Evolutionary conservation across 2,329 filamentous ascomycete species (phyloP).

Genomic region (Penicillium sp.): DNA sequence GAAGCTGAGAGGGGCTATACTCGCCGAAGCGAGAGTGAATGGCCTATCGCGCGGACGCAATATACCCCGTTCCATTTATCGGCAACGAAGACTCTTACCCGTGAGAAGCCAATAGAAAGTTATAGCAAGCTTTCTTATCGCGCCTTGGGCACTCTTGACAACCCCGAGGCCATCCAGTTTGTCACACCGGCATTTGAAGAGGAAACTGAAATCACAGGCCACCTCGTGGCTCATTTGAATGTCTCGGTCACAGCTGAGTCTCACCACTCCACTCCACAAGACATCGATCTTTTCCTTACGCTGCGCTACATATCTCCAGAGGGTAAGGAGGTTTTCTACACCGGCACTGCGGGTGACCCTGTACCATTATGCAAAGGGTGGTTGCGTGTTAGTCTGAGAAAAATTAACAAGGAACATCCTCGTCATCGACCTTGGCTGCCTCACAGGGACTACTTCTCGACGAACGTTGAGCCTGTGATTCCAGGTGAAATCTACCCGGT

Average conservation of each 20-base stretch:
- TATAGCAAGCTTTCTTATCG: conserved; percentile 43
- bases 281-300: conserved; percentile 58
- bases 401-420: conserved; percentile 26
- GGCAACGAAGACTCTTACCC: conserved; percentile 29
- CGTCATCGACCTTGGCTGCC: conserved; percentile 47
- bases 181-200: conserved; percentile 56
- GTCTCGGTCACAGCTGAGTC: conserved; percentile 53
- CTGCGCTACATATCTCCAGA: conserved; percentile 52
- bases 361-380: too few species aligned
- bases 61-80: conserved; percentile 62
- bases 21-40: conserved; percentile 60
- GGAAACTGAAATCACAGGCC: conserved; percentile 69
- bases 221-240: conserved; percentile 64
- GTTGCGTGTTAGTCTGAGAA: too few species aligned
- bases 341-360: conserved; percentile 52
- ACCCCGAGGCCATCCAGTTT: conserved; percentile 59
- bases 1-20: conserved; percentile 58
- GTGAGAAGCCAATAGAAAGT: too few species aligned
- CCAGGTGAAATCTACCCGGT: conserved; percentile 48
- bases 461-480: conserved; percentile 45
- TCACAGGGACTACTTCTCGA: conserved; percentile 43
- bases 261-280: conserved; percentile 39
- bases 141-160: conserved; percentile 59
- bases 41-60: conserved; percentile 66
- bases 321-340: conserved; percentile 57